Base-by-base conservation (phyloP, 2,329 filamentous ascomycete genomes). In the Sarocladiaceae sp. region DNA sequence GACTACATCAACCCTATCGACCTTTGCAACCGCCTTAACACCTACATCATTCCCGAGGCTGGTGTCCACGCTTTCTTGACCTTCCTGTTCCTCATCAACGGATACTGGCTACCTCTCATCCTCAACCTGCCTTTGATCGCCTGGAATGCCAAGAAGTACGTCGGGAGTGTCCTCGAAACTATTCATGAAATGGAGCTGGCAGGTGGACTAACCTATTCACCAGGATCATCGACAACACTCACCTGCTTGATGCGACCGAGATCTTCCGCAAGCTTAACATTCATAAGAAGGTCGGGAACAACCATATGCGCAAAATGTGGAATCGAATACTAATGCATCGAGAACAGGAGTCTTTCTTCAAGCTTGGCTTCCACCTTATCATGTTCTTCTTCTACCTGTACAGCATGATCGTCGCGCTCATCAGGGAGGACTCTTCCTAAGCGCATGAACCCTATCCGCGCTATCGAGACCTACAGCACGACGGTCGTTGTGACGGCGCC, bases 331-430 rank as follows among this genome's bases (percentile, higher is more conserved):
- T 37, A 12, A n/a, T 10, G 5, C n/a, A 28, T 28, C 18, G 15
- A 55, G 58, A 52, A 65, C 53, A 96, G 92, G 94, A 99, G 83
- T 97, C 94, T 1, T 99, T 99, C 72, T 86, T 94, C 77, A 99
- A 99, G 78, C 89, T 99, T 39, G 94, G 93, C 53, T 99, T 99
- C 81, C 94, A 99, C 73, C 79, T 99, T 55, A 72, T 99, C 75
- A 97, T 99, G 91, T 99, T 99, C 83, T 99, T 99, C 85, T 99
- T 97, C 83, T 99, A 99, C 77, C 87, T 99, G 53, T 96, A 96
- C 83, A 95, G 89, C 86, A 95, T 94, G 89, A 94, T 94, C 62
- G 93, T 97, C 58, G 93, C 94, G 60, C 82, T 99, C 57, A 99
- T 99, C 78, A 86, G 88, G 66, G 94, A 97, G 72, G 94, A 99